Percentiles rank a stretch among this genome's conserved stretches.
Evolutionary conservation across 345 rosid species (phyloP).

Genomic region (Syzygium grande): DNA sequence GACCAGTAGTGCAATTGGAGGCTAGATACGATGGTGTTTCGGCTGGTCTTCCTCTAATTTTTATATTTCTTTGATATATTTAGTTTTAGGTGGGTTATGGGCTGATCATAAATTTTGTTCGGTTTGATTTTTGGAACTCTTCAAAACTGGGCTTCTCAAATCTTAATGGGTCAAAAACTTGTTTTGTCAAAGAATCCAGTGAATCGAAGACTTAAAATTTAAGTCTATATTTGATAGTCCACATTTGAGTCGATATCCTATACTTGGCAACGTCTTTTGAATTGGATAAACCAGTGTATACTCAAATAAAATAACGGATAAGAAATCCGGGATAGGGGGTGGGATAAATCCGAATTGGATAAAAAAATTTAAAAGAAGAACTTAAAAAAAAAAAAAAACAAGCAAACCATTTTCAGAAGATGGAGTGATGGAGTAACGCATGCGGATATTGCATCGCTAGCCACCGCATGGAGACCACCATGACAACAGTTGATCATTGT

Average conservation of each 20-base stretch:
- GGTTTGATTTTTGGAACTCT: not conserved
- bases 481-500: not conserved
- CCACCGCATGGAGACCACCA: accelerated
- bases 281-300: not conserved
- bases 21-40: not conserved
- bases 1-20: no score
- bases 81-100: not conserved
- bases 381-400: not conserved
- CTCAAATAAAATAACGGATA: not conserved
- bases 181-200: not conserved
- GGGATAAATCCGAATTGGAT: not conserved
- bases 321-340: not conserved
- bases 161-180: not conserved
- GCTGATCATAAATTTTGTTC: not conserved
- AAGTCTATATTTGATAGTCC: not conserved
- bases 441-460: not conserved
- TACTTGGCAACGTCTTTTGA: not conserved
- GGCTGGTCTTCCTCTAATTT: not conserved
- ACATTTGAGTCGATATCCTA: not conserved
- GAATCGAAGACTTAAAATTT: not conserved
- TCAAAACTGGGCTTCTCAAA: not conserved
- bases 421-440: not conserved
- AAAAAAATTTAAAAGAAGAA: not conserved
- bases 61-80: not conserved
- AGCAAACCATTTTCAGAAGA: accelerated